phyloP scores from a whole-genome alignment of 495 filamentous ascomycete species.

The Aspergillus diversus region DNA sequence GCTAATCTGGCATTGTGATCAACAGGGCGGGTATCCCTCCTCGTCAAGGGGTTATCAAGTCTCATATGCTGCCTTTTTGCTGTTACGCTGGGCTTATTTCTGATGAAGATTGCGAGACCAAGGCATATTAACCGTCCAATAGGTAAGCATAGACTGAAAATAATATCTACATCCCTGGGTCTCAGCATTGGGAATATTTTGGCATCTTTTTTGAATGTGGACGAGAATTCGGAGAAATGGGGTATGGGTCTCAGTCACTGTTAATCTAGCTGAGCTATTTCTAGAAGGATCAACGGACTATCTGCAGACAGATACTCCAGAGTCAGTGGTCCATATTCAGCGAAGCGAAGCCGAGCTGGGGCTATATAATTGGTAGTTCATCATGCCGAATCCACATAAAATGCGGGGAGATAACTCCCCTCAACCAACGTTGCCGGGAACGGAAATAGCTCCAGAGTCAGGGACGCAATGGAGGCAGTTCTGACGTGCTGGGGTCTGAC shows the following conservation, averaged over 20 bases:
- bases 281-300: too few relatives aligned
- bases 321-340: neutral
- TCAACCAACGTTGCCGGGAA: neutral
- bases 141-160: too few relatives aligned
- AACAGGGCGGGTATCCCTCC: neutral
- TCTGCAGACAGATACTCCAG: neutral
- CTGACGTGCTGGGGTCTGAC: neutral
- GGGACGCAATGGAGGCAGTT: neutral
- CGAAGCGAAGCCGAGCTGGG: neutral
- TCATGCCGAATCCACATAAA: neutral
- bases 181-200: too few relatives aligned
- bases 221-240: too few relatives aligned
- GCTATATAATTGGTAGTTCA: neutral
- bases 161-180: too few relatives aligned
- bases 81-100: too few relatives aligned
- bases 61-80: too few relatives aligned
- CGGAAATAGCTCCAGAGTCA: neutral
- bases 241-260: neutral
- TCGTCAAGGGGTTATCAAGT: too few relatives aligned
- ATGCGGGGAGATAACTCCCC: neutral
- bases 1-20: neutral
- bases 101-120: too few relatives aligned
- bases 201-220: too few relatives aligned
- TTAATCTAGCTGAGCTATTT: neutral
- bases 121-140: too few relatives aligned